phyloP scores from a whole-genome alignment of 2,329 filamentous ascomycete species.

The Fusarium clavum region DNA sequence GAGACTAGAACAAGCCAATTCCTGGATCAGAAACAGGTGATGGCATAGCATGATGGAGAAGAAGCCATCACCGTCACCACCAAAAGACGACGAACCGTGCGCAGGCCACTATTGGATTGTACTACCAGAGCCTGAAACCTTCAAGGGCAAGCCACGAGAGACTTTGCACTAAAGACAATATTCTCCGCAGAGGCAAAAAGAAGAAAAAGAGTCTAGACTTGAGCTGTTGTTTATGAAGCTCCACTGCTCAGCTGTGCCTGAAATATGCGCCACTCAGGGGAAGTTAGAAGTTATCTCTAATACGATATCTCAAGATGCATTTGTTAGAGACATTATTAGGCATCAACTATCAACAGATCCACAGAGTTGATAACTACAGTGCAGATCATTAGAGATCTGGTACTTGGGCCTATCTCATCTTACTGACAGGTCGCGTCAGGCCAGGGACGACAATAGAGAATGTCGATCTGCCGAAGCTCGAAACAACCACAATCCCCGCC shows the following conservation, averaged over 20 bases:
- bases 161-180: not conserved
- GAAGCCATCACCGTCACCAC: slow-evolving; percentile 30
- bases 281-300: not conserved
- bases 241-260: slow-evolving; percentile 11
- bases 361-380: not conserved
- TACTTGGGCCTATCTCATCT: not conserved
- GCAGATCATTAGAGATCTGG: not conserved
- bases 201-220: slow-evolving; percentile 18
- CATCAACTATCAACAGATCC: not conserved
- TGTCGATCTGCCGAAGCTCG: slow-evolving; percentile 33
- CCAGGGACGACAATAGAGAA: not conserved
- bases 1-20: slow-evolving; percentile 6
- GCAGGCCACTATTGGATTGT: slow-evolving; percentile 3
- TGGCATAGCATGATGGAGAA: not conserved
- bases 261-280: not conserved
- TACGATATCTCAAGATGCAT: not conserved
- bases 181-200: not conserved
- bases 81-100: slow-evolving; percentile 21
- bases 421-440: not conserved
- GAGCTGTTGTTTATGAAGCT: not conserved
- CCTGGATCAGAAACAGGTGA: slow-evolving; percentile 17
- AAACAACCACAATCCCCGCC: slow-evolving; percentile 10
- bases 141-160: not conserved
- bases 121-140: slow-evolving; percentile 28
- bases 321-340: not conserved